These are phyloP conservation scores for Capsicum rhomboideum DNA, from an alignment of 257 asterid species.

Conservation along the genomic window DNA sequence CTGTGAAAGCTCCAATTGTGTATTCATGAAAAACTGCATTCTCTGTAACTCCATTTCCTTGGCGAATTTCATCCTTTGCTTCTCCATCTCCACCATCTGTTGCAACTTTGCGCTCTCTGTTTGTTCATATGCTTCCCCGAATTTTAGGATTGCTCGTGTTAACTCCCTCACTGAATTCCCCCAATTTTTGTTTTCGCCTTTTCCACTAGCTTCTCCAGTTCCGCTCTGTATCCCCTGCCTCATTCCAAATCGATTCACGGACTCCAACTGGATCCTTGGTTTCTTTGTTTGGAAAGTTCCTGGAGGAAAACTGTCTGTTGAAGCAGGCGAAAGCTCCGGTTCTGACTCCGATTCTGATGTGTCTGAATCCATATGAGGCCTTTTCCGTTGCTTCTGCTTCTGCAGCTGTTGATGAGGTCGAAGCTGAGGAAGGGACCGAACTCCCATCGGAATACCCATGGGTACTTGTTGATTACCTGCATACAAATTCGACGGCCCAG, in stretches of 20 bases:
- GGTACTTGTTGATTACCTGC: conserved; percentile 18
- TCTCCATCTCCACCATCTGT: conserved; percentile 89
- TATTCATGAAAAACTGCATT: conserved; percentile 76
- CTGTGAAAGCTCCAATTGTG: conserved; percentile 73
- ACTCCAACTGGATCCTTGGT: conserved; percentile 25
- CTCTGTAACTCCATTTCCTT: conserved; percentile 93
- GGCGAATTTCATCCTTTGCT: conserved; percentile 84
- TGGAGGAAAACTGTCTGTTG: conserved; percentile 62
- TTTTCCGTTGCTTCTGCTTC: conserved; percentile 25
- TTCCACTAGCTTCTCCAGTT: conserved; percentile 17
- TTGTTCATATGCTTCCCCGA: conserved; percentile 80
- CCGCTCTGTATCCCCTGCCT: background rate
- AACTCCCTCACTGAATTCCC: conserved; percentile 52
- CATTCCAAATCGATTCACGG: background rate
- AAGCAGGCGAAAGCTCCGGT: conserved; percentile 41
- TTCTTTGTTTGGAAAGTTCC: conserved; percentile 32
- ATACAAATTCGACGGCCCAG: background rate
- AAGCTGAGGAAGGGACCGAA: conserved; percentile 23
- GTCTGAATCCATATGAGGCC: conserved; percentile 28
- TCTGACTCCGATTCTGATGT: conserved; percentile 48
- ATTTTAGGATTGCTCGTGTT: conserved; percentile 51
- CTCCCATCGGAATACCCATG: conserved; percentile 36
- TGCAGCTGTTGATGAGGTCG: conserved; percentile 10
- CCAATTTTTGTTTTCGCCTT: conserved; percentile 22
- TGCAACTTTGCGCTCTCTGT: conserved; percentile 69